Percentiles rank a stretch among this genome's conserved stretches.
These are phyloP conservation scores for Saccharum spontaneum DNA, from an alignment of 176 grass and related monocot genomes.

Conservation along the genomic window DNA sequence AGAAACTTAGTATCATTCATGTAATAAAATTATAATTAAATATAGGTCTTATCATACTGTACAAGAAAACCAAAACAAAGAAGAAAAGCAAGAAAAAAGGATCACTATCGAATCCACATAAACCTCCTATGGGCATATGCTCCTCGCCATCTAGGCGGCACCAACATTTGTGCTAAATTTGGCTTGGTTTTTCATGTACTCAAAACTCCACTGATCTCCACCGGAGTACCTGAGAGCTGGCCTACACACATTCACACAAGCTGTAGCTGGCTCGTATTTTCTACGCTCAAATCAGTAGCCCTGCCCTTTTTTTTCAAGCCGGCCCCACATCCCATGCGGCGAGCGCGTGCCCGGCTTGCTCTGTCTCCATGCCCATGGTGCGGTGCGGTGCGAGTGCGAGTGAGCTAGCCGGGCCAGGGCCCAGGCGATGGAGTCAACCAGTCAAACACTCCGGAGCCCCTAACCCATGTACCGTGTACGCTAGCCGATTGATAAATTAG, in stretches of 20 bases:
- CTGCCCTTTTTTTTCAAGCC: background rate
- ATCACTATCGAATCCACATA: background rate
- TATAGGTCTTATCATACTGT: background rate
- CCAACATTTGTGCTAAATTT: background rate
- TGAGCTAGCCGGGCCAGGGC: background rate
- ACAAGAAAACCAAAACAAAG: background rate
- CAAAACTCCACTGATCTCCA: conserved; percentile 20
- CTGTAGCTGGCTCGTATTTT: conserved; percentile 12
- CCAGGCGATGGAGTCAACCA: background rate
- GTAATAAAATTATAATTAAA: background rate
- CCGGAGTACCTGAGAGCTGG: conserved; percentile 2
- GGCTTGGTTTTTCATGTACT: conserved; percentile 16
- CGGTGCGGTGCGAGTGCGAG: background rate
- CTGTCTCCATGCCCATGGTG: background rate
- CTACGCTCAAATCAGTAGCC: conserved; percentile 6
- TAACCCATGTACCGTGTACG: conserved; percentile 38
- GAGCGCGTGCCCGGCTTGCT: conserved; percentile 12
- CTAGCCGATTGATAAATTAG: background rate
- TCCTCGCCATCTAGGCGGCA: background rate
- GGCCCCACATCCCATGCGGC: background rate
- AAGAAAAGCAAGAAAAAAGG: background rate
- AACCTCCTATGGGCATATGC: background rate
- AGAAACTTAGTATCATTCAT: background rate
- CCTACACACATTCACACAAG: background rate
- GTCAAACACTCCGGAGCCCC: conserved; percentile 13